Evolutionary conservation across 73 alveolate genomes (phyloP), one percentile per base, ranked within the genome.

Genomic region (Durusdinium trenchii): DNA sequence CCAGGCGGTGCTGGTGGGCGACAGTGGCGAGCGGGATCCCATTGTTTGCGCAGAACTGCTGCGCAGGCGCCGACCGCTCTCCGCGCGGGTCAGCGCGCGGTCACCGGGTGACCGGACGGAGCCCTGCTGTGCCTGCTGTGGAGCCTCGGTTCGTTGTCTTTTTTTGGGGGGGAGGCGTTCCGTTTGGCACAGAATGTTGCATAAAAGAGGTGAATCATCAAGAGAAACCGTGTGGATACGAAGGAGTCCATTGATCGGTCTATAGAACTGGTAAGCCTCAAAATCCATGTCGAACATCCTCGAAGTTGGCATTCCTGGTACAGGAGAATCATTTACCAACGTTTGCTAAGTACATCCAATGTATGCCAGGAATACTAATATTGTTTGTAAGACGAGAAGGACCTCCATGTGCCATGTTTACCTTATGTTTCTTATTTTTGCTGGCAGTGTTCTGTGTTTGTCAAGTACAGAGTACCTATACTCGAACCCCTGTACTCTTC

Each of bases 11-110:
- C 71, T 89, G 85, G 96, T 89, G 85, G 96, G 96, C 3, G 96
- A 89, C 86, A 89, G 96, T 43, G 96, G 96, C n/a, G 96, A 89
- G 86, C 96, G 96, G 26, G 96, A 89, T 69, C 96, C 96, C 54
- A 28, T 69, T 38, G 83, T 89, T n/a, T 89, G 96, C 40, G 96
- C 96, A 12, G 96, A 61, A 86, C 50, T 89, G 48, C 38, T 89
- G 85, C 60, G 96, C n/a, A 76, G 76, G 96, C 35, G 47, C 28
- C 48, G 51, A 1, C 12, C 43, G 54, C 46, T 18, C 48, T 30
- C 36, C 73, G 18, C 30, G 51, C 57, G 64, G 64, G 9, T 54
- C 64, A 20, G 28, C 64, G n/a, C n/a, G n/a, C n/a, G n/a, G n/a
- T n/a, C n/a, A n/a, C n/a, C n/a, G n/a, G n/a, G n/a, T n/a, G n/a